phyloP scores from a whole-genome alignment of 371 early-diverging fungal species.

The Mortierella sp. region DNA sequence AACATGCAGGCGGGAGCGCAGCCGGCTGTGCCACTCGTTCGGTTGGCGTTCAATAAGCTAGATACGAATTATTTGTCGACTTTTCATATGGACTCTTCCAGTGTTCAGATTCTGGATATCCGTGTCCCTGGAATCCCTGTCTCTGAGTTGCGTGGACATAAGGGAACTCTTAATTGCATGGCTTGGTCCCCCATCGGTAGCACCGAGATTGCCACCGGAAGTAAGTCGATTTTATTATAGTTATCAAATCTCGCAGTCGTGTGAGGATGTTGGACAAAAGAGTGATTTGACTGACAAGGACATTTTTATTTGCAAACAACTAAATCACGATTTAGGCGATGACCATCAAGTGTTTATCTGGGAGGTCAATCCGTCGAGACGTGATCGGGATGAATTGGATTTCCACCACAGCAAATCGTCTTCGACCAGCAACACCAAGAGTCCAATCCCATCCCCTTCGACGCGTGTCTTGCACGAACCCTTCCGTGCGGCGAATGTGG shows the following conservation, averaged over 20 bases:
- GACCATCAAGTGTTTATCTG: constrained; percentile 85
- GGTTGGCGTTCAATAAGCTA: constrained; percentile 89
- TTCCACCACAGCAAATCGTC: constrained; percentile 45
- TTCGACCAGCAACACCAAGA: constrained; percentile 24
- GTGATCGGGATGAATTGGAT: constrained; percentile 24
- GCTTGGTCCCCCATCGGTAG: constrained; percentile 87
- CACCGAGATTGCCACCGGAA: constrained; percentile 81
- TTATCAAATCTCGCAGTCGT: too few species aligned
- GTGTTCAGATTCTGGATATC: constrained; percentile 89
- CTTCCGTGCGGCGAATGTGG: constrained; percentile 76
- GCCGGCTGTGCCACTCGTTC: constrained; percentile 76
- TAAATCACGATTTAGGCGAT: constrained; percentile 65
- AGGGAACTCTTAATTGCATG: constrained; percentile 79
- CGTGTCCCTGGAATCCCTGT: constrained; percentile 92
- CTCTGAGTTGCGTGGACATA: constrained; percentile 86
- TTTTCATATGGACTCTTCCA: constrained; percentile 85
- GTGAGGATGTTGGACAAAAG: background rate
- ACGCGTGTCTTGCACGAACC: constrained; percentile 72
- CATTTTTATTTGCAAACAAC: background rate
- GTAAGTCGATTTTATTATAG: constrained; percentile 56
- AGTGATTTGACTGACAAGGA: background rate
- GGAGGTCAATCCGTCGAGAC: constrained; percentile 72
- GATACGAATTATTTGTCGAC: constrained; percentile 94
- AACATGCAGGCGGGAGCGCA: constrained; percentile 25
- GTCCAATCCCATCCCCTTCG: constrained; percentile 34